Evolutionary conservation across 345 rosid genomes (phyloP), one percentile per base, ranked within the genome.

Genomic region (Eucalyptus pauciflora): DNA sequence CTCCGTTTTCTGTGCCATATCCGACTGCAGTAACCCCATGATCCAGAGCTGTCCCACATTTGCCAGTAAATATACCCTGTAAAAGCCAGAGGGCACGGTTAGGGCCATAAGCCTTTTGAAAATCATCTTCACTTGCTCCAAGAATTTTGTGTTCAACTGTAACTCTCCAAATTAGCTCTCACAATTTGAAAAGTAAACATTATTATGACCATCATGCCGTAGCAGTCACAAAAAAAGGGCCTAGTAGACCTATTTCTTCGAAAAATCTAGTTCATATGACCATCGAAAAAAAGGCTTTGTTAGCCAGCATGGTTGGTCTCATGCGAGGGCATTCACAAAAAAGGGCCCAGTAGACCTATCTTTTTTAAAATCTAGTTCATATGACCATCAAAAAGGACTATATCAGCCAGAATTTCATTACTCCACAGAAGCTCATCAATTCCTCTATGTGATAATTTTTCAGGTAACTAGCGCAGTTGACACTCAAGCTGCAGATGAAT

Each of bases 1-100:
- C 87, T 49, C 98, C 99, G 6, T 94, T 89, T 48, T 96, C 99
- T 41, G 95, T 93, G 86, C 99, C 99, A 18, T 97, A 97, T 37
- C 99, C 99, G 2, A 97, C 99, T 1, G 96, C 98, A 25, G 93
- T 90, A 89, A 97, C 99, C 45, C 99, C 99, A 52, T 97, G 99
- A 95, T 97, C 98, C 88, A 97, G 92, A 24, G 91, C 88, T 3
- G 96, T 95, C 15, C 99, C 98, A 88, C 99, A 97, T 69, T 2
- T 45, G 67, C 99, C 99, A 2, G 93, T 92, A 90, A 95, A 97
- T 43, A 97, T 25, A 86, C 99, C 99, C 99, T 97, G 87, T 62
- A 22, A 76, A 41, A 20, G 48, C 43, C 14, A 76, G 83, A 76
- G 83, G 83, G 48, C 83, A 76, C 13, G 13, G 83, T 76, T 76